Evolutionary conservation across 805 yeast genomes (phyloP).

Genomic region (Maudiozyma saulgeensis): DNA sequence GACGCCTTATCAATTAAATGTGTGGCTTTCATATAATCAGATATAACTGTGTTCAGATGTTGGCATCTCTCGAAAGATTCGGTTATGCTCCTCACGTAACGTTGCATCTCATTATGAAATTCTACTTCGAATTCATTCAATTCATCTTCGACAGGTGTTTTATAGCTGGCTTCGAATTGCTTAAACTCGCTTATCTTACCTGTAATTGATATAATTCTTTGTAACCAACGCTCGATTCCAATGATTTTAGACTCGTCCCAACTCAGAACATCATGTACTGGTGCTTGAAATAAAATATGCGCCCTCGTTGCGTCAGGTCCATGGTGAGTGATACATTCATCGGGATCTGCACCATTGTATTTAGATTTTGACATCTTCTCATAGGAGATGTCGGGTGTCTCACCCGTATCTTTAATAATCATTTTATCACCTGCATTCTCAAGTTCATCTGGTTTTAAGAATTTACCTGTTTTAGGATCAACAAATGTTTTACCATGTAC

Average conservation of each 20-base stretch:
- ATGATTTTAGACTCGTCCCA: conserved; percentile 88
- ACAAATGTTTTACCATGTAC: conserved; percentile 83
- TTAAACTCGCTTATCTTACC: conserved; percentile 3
- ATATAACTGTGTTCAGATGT: conserved; percentile 74
- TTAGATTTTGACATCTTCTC: conserved; percentile 98
- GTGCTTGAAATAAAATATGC: conserved; percentile 86
- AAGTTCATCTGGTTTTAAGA: conserved; percentile 71
- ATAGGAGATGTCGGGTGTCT: conserved; percentile 44
- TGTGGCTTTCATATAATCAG: conserved; percentile 83
- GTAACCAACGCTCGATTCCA: conserved; percentile 84
- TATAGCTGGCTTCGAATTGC: conserved; percentile 4
- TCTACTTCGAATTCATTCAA: conserved; percentile 38
- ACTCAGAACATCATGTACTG: conserved; percentile 65
- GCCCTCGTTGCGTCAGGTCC: conserved; percentile 96
- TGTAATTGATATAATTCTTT: conserved; percentile 36
- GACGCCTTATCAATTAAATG: conserved; percentile 36
- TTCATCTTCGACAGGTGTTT: conserved; percentile 9
- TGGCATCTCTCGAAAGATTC: conserved; percentile 49
- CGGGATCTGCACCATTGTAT: conserved; percentile 89
- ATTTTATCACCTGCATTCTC: conserved; percentile 35
- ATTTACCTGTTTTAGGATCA: conserved; percentile 64
- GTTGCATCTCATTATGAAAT: conserved; percentile 50
- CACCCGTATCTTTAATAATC: conserved; percentile 40
- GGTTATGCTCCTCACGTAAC: conserved; percentile 40
- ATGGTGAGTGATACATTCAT: conserved; percentile 55